Conservation (phyloP, 148 eudicot species). For the Persicaria tinctoria region DNA sequence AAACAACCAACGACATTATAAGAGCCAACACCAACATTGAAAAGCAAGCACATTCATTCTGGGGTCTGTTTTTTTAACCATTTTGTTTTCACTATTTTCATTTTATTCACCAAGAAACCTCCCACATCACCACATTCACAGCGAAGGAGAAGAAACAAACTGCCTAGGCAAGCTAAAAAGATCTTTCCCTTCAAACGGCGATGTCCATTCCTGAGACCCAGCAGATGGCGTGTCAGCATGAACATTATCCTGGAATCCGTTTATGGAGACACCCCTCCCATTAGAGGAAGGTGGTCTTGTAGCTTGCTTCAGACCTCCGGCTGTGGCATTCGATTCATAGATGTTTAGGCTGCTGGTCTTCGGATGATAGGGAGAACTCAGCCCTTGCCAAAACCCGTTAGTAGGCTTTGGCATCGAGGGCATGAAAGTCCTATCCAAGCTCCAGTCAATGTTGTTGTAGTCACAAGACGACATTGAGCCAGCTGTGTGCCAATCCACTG, state of each 20-base stretch:
- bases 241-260: slow-evolving; percentile 46
- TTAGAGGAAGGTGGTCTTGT: slow-evolving; percentile 46
- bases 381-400: slow-evolving; percentile 39
- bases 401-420: slow-evolving; percentile 23
- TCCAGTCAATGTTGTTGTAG: slow-evolving; percentile 86
- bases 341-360: slow-evolving; percentile 14
- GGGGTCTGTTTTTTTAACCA: slow-evolving; percentile 9
- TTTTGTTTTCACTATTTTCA: not conserved
- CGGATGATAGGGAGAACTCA: slow-evolving; percentile 25
- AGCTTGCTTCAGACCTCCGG: not conserved
- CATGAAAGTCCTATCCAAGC: slow-evolving; percentile 38
- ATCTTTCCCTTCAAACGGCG: slow-evolving; percentile 92
- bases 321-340: slow-evolving; percentile 33
- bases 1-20: slow-evolving; percentile 15
- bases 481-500: slow-evolving; percentile 80
- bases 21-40: slow-evolving; percentile 38
- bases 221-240: slow-evolving; percentile 37
- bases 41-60: slow-evolving; percentile 29
- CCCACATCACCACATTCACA: slow-evolving; percentile 34
- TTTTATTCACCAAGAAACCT: slow-evolving; percentile 32
- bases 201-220: slow-evolving; percentile 78
- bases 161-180: slow-evolving; percentile 87
- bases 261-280: slow-evolving; percentile 33
- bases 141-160: slow-evolving; percentile 95
- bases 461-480: slow-evolving; percentile 55